Base-by-base conservation (phyloP, 257 asterid species). In the Solanum neorickii region DNA sequence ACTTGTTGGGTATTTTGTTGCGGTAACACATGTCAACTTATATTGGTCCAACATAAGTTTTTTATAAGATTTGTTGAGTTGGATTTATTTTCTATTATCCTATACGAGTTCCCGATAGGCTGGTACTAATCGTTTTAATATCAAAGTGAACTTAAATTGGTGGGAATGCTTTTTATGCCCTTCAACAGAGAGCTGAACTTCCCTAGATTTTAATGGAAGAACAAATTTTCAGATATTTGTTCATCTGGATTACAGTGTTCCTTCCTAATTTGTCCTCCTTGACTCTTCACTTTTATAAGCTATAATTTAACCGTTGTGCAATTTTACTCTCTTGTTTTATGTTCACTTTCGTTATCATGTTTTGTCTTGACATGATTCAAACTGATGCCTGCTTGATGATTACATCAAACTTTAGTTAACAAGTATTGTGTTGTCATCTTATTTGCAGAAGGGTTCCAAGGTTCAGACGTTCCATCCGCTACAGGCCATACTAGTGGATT, bases 371-470 rank as follows among this genome's bases (percentile, higher is more conserved):
- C 29, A 29, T 49, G 69, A 80, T 80, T 52, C 85, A 80, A 56
- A 18, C 68, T 80, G 18, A 33, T 80, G 69, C 11, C 35, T 29
- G 12, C 29, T 80, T 44, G 83, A 46, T 85, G 83, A 70, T 85
- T 68, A 42, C 70, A 20, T 75, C 29, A 75, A 85, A 29, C 66
- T 82, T 49, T 31, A 82, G 83, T 82, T 82, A 60, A 37, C 21
- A 44, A 47, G 84, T 87, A 33, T 87, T 47, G 18, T 80, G 84
- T 77, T 15, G 21, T 42, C 29, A 14, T 83, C 82, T 86, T 88
- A 33, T 82, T 25, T 83, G 92, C 94, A 93, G 96, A 89, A 93
- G 93, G 90, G 68, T 83, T 75, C 93, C 93, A 10, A 92, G 94
- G 92, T 90, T 47, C 83, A 91, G 94, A 85, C 92, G 89, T 41